phyloP scores from a whole-genome alignment of 345 rosid species.

The Citrus unshiu region DNA sequence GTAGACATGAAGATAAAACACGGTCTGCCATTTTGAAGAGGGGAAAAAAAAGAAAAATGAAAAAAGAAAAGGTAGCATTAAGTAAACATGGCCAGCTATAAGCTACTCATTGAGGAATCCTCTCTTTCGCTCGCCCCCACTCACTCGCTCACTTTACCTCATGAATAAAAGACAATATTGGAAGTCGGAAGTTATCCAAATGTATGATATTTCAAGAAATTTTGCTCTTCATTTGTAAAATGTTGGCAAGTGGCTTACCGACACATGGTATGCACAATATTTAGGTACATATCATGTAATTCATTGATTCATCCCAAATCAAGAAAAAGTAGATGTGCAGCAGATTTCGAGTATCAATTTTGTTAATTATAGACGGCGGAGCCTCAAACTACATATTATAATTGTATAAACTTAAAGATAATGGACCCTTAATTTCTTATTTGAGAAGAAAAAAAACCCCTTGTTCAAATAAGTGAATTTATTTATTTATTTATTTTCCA shows the following conservation, averaged over 20 bases:
- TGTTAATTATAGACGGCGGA: too few species aligned
- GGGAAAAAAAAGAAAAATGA: not conserved
- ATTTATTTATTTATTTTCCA: too few species aligned
- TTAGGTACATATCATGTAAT: not conserved
- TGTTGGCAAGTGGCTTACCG: not conserved
- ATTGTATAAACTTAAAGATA: too few species aligned
- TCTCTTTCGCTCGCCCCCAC: not conserved
- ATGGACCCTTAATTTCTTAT: too few species aligned
- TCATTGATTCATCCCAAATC: not conserved
- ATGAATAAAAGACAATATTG: not conserved
- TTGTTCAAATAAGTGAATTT: too few species aligned
- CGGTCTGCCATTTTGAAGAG: slow-evolving; percentile 1
- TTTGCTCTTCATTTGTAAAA: not conserved
- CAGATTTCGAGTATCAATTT: too few species aligned
- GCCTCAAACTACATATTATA: too few species aligned
- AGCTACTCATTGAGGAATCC: not conserved
- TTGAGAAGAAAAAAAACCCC: too few species aligned
- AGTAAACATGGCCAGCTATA: slow-evolving; percentile 4
- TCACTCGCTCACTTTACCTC: not conserved
- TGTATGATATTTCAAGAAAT: not conserved
- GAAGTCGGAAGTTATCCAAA: not conserved
- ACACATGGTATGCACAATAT: not conserved
- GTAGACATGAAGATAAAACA: not conserved
- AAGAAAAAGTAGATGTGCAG: not conserved
- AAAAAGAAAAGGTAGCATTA: not conserved